Conservation (phyloP, 108 stramenopile species). For the Skeletonema marinoi region DNA sequence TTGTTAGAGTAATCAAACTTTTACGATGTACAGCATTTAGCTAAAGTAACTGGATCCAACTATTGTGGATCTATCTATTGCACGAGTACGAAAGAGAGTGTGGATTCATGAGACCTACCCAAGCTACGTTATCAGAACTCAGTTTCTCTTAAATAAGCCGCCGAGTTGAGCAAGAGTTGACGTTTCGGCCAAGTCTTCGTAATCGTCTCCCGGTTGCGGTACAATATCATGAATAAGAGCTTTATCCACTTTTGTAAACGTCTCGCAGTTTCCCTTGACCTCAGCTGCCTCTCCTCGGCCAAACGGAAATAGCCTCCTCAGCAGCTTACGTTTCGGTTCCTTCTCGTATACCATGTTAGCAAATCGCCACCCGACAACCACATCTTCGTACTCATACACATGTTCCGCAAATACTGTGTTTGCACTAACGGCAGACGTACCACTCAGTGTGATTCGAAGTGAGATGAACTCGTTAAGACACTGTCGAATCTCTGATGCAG, state of each 20-base stretch:
- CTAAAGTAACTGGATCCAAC: too few relatives aligned
- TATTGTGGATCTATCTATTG: too few relatives aligned
- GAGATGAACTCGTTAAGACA: slow-evolving; percentile 27
- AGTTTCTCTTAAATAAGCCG: background rate
- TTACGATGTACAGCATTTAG: too few relatives aligned
- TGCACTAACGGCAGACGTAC: slow-evolving; percentile 25
- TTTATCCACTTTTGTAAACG: slow-evolving; percentile 18
- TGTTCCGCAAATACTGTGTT: slow-evolving; percentile 24
- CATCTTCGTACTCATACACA: slow-evolving; percentile 32
- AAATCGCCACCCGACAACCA: slow-evolving; percentile 32
- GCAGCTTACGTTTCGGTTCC: background rate
- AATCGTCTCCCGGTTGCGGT: slow-evolving; percentile 24
- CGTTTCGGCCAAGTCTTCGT: slow-evolving; percentile 18
- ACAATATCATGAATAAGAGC: slow-evolving; percentile 29
- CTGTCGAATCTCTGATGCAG: slow-evolving; percentile 18
- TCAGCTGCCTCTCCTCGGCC: background rate
- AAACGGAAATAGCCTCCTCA: background rate
- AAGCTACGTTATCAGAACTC: background rate
- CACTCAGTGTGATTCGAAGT: slow-evolving; percentile 26
- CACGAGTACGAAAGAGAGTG: too few relatives aligned
- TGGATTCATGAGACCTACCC: too few relatives aligned
- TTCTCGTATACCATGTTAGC: slow-evolving; percentile 35
- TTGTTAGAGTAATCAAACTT: too few relatives aligned
- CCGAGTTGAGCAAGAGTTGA: background rate
- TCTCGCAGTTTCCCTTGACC: background rate